Conservation (phyloP, 805 yeast genomes). For the Metschnikowia anglica region DNA sequence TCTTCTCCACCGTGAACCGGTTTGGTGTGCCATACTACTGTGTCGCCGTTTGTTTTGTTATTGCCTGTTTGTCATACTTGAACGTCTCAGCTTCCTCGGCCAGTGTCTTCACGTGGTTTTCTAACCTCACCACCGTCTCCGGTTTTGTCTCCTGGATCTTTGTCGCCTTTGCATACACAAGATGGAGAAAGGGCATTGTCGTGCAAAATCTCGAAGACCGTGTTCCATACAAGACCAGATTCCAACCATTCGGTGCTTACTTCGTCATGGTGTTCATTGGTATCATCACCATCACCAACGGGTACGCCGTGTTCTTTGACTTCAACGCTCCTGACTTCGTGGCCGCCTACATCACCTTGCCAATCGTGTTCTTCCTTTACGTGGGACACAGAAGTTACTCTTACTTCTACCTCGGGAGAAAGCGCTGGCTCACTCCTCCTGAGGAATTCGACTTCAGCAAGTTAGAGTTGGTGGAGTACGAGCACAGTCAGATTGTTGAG, state of each 20-base stretch:
- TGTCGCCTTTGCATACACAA: conserved; percentile 50
- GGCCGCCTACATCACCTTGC: conserved; percentile 71
- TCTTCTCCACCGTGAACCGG: conserved; percentile 30
- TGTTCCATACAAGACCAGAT: conserved; percentile 54
- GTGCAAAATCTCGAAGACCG: conserved; percentile 54
- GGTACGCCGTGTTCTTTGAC: conserved; percentile 64
- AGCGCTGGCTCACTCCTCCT: conserved; percentile 46
- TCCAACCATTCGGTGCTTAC: conserved; percentile 60
- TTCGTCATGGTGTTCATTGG: conserved; percentile 50
- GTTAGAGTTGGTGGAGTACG: conserved; percentile 58
- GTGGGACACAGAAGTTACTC: conserved; percentile 55
- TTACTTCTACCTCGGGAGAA: conserved; percentile 27
- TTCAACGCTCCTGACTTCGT: conserved; percentile 59
- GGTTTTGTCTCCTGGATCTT: conserved; percentile 67
- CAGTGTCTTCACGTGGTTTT: conserved; percentile 60
- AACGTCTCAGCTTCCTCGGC: conserved; percentile 54
- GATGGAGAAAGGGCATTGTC: conserved; percentile 64
- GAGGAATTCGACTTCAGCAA: conserved; percentile 63
- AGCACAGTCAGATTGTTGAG: conserved; percentile 39
- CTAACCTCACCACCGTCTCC: conserved; percentile 63
- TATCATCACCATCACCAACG: conserved; percentile 65
- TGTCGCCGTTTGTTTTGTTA: conserved; percentile 32
- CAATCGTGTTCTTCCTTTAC: conserved; percentile 52
- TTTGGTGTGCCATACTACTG: conserved; percentile 44
- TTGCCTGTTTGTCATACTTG: conserved; percentile 51